Conservation (phyloP, 192 early-diverging fungal species). For the Backusella parvicylindrica region DNA sequence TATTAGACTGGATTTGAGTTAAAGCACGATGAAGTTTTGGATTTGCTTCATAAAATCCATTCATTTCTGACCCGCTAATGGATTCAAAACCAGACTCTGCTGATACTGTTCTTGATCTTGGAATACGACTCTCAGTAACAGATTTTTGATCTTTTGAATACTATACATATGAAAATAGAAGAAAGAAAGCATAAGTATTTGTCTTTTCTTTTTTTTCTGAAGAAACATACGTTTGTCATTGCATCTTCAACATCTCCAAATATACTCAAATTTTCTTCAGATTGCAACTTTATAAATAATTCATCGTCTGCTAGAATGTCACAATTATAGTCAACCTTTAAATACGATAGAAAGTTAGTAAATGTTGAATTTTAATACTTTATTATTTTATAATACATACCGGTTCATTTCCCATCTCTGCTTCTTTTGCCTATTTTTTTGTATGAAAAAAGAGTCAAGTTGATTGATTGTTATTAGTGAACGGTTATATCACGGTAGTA, state of each 20-base stretch:
- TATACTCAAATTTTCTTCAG: conserved; percentile 10
- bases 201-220: not conserved
- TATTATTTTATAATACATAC: not conserved
- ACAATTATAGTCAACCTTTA: not conserved
- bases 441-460: not conserved
- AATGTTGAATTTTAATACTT: not conserved
- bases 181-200: not conserved
- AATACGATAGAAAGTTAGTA: not conserved
- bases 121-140: not conserved
- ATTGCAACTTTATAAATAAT: conserved; percentile 7
- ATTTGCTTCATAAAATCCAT: conserved; percentile 2
- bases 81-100: not conserved
- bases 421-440: not conserved
- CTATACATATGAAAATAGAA: not conserved
- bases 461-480: not conserved
- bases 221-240: not conserved
- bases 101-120: not conserved
- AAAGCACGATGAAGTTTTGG: conserved; percentile 37
- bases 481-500: not conserved
- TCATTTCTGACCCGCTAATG: not conserved
- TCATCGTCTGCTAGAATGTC: conserved; percentile 22
- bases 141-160: not conserved
- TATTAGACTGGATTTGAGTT: conserved; percentile 52
- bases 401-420: not conserved
- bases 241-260: conserved; percentile 7